Evolutionary conservation across 352 stramenopile genomes (phyloP).

Genomic region (Plasmopara muralis): DNA sequence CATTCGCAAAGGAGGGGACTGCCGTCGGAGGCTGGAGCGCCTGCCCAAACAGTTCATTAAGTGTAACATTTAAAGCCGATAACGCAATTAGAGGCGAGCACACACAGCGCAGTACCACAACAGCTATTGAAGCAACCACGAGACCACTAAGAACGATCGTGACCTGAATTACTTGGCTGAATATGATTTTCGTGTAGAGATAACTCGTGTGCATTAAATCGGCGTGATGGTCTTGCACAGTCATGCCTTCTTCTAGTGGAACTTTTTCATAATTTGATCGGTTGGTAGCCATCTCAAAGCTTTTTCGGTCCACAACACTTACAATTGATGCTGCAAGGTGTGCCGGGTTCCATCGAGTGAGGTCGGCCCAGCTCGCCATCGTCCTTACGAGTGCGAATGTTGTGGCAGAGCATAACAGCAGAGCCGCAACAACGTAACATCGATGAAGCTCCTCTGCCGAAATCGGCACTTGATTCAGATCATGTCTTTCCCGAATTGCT

Average conservation of each 20-base stretch:
- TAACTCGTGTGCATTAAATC: neutral
- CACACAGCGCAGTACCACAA: constrained; percentile 8
- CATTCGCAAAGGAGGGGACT: constrained; percentile 5
- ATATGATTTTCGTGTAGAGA: constrained; percentile 1
- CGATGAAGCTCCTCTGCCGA: constrained; percentile 26
- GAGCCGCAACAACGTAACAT: constrained; percentile 17
- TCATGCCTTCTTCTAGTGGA: constrained; percentile 6
- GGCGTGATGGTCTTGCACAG: neutral
- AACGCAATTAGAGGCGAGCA: constrained; percentile 16
- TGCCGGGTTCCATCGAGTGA: constrained; percentile 15
- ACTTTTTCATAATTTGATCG: constrained; percentile 7
- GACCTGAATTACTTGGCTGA: constrained; percentile 5
- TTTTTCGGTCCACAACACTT: neutral
- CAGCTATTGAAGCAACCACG: constrained; percentile 3
- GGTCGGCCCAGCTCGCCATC: constrained; percentile 11
- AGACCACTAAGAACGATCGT: constrained; percentile 10
- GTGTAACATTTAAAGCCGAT: constrained; percentile 13
- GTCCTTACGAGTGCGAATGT: constrained; percentile 12
- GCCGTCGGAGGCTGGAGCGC: constrained; percentile 7
- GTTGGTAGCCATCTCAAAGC: constrained; percentile 5
- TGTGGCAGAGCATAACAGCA: constrained; percentile 13
- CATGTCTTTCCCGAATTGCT: constrained; percentile 21
- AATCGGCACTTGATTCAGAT: constrained; percentile 28
- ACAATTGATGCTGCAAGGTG: neutral
- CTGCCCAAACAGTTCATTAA: constrained; percentile 17